Evolutionary conservation across 768 basidiomycete species (phyloP), one percentile per base, ranked within the genome.

Genomic region (Lactarius psammicola): DNA sequence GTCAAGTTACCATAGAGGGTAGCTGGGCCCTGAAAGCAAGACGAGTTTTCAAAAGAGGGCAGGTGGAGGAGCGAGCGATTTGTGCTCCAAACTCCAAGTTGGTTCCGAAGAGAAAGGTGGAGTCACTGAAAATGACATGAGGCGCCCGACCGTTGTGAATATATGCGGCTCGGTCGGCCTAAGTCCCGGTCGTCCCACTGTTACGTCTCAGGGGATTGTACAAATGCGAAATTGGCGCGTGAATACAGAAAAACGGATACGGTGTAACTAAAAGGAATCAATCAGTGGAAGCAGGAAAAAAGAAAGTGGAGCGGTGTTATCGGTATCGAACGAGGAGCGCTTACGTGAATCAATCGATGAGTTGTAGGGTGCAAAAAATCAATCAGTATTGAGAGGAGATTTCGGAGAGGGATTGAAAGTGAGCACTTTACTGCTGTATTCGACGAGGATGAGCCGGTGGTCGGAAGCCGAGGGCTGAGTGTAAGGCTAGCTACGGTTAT

Each of bases 261-360:
- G 8, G 28, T 42, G 30, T 44, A 58, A 36, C 57, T 26, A 3
- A 51, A 59, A 58, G 28, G 26, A 64, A 58, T 38, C 28, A 38
- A 51, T 15, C 49, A 64, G 36, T 44, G 18, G 46, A 57, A 56
- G 11, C 18, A 31, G 38, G 34, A 66, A 38, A 57, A 53, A 30
- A 56, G 56, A 63, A 59, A 59, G 31, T 34, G 40, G 57, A 33
- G 38, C 36, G 30, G 17, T 54, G 51, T 59, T 64, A 51, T 64
- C 57, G 58, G 58, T 11, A 51, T 61, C 60, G 46, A 51, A 66
- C 20, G 58, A 65, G n/a, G 46, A 44, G 30, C 28, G 6, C 58
- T 66, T 66, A 67, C 66, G 66, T 67, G 56, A 67, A 33, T 18
- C 53, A 4, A 67, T 67, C 66, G 65, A 66, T 62, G 63, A 59